Percentiles rank a stretch among this genome's conserved stretches.
phyloP scores from a whole-genome alignment of 345 rosid genomes.

The Melaleuca quinquenervia region DNA sequence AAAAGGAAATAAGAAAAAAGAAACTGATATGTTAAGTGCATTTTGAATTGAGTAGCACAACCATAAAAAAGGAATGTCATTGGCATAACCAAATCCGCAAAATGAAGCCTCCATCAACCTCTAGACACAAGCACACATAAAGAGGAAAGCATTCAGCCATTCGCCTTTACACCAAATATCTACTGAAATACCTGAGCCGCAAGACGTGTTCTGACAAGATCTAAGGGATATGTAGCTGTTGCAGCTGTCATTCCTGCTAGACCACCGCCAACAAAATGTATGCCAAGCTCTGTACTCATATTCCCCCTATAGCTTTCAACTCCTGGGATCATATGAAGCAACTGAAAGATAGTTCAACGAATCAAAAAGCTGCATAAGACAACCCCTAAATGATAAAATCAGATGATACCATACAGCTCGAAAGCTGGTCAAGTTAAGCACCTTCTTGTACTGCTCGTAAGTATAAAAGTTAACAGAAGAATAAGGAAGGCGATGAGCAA shows the following conservation, averaged over 20 bases:
- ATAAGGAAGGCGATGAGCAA: conserved; percentile 89
- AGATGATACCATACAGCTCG: not conserved
- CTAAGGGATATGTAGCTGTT: conserved; percentile 87
- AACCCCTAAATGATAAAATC: not conserved
- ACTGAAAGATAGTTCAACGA: conserved; percentile 23
- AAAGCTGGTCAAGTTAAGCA: conserved; percentile 1
- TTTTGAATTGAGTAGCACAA: not conserved
- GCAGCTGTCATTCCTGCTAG: conserved; percentile 98
- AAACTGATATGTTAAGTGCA: not conserved
- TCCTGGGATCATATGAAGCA: conserved; percentile 40
- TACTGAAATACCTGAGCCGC: conserved; percentile 67
- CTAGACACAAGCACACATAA: not conserved
- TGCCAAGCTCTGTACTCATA: conserved; percentile 42
- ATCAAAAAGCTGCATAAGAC: not conserved
- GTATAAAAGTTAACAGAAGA: conserved; percentile 85
- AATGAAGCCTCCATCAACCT: not conserved
- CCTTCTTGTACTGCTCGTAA: conserved; percentile 82
- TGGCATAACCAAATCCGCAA: not conserved
- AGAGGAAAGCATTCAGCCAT: not conserved
- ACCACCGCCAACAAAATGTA: conserved; percentile 81
- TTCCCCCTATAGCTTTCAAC: conserved; percentile 33
- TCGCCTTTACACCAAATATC: not conserved
- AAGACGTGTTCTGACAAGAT: conserved; percentile 95
- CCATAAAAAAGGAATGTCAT: not conserved
- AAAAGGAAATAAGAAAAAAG: not conserved